phyloP scores from a whole-genome alignment of 1,284 basidiomycete species.

The Rhodotorula sp. region DNA sequence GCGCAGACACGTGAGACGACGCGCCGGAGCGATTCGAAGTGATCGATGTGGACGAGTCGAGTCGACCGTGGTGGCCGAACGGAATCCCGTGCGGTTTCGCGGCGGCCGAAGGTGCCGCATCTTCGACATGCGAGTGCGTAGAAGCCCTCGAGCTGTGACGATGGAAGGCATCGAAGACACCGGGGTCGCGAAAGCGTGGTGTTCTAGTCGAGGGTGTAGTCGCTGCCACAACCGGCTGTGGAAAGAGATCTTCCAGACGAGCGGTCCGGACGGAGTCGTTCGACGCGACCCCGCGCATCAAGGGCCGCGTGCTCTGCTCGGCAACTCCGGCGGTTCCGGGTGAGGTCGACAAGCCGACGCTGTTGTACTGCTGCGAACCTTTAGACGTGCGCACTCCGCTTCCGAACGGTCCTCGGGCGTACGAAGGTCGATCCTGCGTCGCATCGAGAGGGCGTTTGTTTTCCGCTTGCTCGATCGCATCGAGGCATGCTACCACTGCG shows the following conservation, averaged over 20 bases:
- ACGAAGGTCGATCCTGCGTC: neutral
- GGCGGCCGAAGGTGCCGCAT: neutral
- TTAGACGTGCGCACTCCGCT: constrained; percentile 14
- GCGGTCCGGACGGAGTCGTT: constrained; percentile 43
- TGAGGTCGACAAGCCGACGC: neutral
- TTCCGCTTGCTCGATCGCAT: neutral
- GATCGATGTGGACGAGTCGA: constrained; percentile 28
- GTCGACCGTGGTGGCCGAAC: constrained; percentile 28
- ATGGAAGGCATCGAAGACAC: constrained; percentile 33
- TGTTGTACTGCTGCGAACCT: neutral
- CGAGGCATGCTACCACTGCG: constrained; percentile 31
- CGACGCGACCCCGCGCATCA: constrained; percentile 38
- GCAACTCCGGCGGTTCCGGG: no score
- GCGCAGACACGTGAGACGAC: constrained; percentile 8
- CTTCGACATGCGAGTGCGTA: neutral
- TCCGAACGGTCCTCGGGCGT: constrained; percentile 11
- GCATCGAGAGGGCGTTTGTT: neutral
- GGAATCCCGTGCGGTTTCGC: neutral
- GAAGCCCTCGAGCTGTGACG: neutral
- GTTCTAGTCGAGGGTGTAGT: no score
- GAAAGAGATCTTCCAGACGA: constrained; percentile 12
- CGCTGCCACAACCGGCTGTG: neutral
- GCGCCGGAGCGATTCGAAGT: constrained; percentile 23
- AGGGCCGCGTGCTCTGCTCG: neutral
- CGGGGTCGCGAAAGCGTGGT: constrained; percentile 25